Evolutionary conservation across 495 filamentous ascomycete species (phyloP).

Genomic region (Trichoderma virens): DNA sequence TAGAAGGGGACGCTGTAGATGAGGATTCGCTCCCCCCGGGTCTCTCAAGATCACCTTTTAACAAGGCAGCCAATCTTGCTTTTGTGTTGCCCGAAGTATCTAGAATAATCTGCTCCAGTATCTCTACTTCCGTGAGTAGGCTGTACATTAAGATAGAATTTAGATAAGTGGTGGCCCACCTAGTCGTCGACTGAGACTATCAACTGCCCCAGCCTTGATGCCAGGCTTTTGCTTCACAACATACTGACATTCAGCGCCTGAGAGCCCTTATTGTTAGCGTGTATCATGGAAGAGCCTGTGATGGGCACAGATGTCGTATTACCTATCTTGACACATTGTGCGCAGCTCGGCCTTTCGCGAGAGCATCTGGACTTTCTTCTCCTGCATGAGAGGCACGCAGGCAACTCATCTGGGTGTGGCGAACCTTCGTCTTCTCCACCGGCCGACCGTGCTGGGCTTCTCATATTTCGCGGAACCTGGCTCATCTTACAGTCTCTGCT

Average conservation of each 20-base stretch:
- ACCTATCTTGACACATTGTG: constrained; percentile 12
- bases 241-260: constrained; percentile 19
- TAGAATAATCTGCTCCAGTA: constrained; percentile 15
- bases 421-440: neutral
- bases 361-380: constrained; percentile 22
- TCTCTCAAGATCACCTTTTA: neutral
- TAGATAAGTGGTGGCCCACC: neutral
- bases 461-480: neutral
- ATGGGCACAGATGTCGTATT: neutral
- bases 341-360: constrained; percentile 17
- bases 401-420: neutral
- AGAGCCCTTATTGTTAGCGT: neutral
- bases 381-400: constrained; percentile 14
- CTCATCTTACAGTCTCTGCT: neutral
- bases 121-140: constrained; percentile 5
- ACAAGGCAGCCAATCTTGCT: neutral
- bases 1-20: neutral
- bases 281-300: neutral
- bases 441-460: neutral
- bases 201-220: constrained; percentile 21
- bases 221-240: constrained; percentile 20
- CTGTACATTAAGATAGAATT: neutral
- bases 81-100: constrained; percentile 13
- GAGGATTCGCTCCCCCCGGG: neutral
- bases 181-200: constrained; percentile 20